phyloP scores from a whole-genome alignment of 108 stramenopile genomes.

The Schizochytrium sp. region DNA sequence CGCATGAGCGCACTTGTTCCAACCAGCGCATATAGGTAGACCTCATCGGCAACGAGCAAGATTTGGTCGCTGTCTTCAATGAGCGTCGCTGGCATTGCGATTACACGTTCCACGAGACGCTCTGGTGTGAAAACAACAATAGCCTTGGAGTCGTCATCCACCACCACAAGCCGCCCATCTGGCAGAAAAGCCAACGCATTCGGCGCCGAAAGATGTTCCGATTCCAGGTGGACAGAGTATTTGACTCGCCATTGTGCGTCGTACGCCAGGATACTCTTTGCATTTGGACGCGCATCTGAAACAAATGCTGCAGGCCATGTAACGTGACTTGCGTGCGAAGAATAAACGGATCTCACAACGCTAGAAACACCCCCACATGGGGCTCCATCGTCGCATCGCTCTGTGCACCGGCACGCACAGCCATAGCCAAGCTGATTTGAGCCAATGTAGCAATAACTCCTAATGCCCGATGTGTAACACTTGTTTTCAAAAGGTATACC shows the following conservation, averaged over 20 bases:
- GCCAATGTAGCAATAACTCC: no score
- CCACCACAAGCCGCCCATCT: neutral
- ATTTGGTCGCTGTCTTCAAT: neutral
- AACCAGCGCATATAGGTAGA: neutral
- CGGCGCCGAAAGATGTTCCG: neutral
- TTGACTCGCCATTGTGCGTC: neutral
- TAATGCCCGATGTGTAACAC: no score
- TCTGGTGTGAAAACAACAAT: neutral
- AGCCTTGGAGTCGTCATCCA: neutral
- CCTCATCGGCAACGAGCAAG: neutral
- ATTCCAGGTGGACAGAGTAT: neutral
- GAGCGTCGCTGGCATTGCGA: neutral
- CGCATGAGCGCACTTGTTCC: neutral
- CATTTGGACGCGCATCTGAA: neutral
- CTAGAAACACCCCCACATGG: neutral
- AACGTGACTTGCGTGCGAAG: neutral
- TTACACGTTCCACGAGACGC: neutral
- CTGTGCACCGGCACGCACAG: neutral
- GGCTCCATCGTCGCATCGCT: neutral
- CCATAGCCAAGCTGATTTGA: no score
- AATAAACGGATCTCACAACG: neutral
- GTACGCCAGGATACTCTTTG: neutral
- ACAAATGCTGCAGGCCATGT: neutral
- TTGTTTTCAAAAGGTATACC: no score
- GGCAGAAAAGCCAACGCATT: neutral